These are phyloP conservation scores for Emericellopsis cladophorae DNA, from an alignment of 2,329 filamentous ascomycete species.

Conservation along the genomic window DNA sequence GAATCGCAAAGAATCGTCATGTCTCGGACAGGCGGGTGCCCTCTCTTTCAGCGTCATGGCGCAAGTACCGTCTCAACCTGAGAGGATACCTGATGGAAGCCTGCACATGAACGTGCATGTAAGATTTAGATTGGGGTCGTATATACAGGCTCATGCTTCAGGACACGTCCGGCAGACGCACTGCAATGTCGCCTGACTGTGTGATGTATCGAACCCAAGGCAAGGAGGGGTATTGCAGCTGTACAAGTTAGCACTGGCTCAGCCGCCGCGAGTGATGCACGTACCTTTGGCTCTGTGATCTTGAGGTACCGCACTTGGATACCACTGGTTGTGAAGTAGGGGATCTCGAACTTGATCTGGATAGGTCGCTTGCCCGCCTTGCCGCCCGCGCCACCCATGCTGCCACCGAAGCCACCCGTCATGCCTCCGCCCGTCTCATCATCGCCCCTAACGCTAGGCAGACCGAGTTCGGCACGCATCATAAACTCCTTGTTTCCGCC, in stretches of 20 bases:
- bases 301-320: slow-evolving; percentile 98
- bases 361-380: slow-evolving; percentile 92
- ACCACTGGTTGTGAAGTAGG: slow-evolving; percentile 99
- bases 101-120: neutral
- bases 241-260: slow-evolving; percentile 1
- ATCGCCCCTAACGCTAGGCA: slow-evolving; percentile 88
- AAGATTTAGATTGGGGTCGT: neutral
- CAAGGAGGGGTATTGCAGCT: slow-evolving; percentile 96
- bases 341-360: slow-evolving; percentile 98
- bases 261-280: slow-evolving; percentile 13
- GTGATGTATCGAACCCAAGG: slow-evolving; percentile 99
- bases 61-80: too few species aligned
- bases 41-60: too few species aligned
- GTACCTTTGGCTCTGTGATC: slow-evolving; percentile 97
- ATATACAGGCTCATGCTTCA: slow-evolving; percentile 22
- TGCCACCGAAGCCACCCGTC: slow-evolving; percentile 94
- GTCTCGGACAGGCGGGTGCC: too few species aligned
- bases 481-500: slow-evolving; percentile 97
- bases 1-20: too few species aligned
- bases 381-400: slow-evolving; percentile 76
- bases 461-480: slow-evolving; percentile 91
- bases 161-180: slow-evolving; percentile 82
- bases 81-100: too few species aligned
- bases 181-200: slow-evolving; percentile 92
- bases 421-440: slow-evolving; percentile 94